Conservation (phyloP, 345 rosid species). For the Draba incana region DNA sequence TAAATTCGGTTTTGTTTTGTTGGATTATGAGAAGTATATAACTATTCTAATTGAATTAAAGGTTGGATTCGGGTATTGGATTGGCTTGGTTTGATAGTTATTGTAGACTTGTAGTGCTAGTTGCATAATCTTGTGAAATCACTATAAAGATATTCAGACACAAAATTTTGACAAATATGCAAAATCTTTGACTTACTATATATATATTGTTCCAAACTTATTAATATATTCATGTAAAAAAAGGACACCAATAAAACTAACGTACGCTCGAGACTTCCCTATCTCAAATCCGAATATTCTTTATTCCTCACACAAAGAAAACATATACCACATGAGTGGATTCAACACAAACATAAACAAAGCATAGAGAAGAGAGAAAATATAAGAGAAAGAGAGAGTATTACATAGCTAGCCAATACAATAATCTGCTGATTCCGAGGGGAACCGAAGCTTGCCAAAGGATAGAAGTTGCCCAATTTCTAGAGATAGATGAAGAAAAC, state of each 20-base stretch:
- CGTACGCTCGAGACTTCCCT: not conserved
- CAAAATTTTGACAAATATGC: constrained; percentile 4
- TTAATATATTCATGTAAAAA: not conserved
- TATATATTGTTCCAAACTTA: not conserved
- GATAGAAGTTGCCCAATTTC: constrained; percentile 47
- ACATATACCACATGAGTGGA: constrained; percentile 19
- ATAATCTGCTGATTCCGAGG: constrained; percentile 50
- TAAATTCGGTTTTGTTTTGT: not conserved
- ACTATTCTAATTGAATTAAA: too few species aligned
- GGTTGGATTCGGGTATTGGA: too few species aligned
- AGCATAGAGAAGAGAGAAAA: constrained; percentile 11
- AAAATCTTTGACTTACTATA: not conserved
- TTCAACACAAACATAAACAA: constrained; percentile 23
- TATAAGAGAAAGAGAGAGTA: not conserved
- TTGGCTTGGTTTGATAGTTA: not conserved
- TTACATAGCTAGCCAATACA: constrained; percentile 27
- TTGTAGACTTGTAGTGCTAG: not conserved
- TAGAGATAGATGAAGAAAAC: constrained; percentile 35
- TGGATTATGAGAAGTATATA: not conserved
- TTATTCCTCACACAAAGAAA: constrained; percentile 35
- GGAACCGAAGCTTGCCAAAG: constrained; percentile 52
- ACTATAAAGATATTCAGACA: too few species aligned
- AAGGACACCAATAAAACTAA: not conserved
- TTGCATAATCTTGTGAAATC: constrained; percentile 3
- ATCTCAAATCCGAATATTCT: constrained; percentile 11